These are phyloP conservation scores for Spongospora subterranea DNA, from an alignment of 208 protist genomes.

Conservation along the genomic window DNA sequence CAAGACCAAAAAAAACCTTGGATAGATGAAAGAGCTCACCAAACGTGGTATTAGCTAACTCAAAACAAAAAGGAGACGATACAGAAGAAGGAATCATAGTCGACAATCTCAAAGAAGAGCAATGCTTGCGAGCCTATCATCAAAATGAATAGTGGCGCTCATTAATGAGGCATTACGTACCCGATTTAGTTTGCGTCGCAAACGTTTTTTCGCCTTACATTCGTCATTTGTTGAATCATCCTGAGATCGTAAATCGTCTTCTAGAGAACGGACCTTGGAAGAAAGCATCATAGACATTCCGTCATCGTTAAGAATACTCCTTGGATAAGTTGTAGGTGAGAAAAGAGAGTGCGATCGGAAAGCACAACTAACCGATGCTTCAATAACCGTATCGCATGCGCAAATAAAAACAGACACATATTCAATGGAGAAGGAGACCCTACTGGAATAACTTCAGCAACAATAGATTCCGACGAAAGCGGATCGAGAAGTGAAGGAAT, in stretches of 20 bases:
- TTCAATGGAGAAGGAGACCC: not conserved
- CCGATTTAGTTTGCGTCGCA: conserved; percentile 26
- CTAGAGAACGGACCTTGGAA: not conserved
- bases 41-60: not conserved
- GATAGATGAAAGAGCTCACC: not conserved
- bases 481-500: not conserved
- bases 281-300: not conserved
- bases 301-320: not conserved
- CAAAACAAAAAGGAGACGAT: not conserved
- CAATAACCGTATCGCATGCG: not conserved
- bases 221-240: not conserved
- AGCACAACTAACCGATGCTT: not conserved
- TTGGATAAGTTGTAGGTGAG: not conserved
- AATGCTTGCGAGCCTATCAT: not conserved
- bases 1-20: not conserved
- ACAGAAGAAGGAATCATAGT: not conserved
- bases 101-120: not conserved
- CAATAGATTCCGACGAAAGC: not conserved
- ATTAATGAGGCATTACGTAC: not conserved
- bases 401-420: not conserved
- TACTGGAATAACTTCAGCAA: not conserved
- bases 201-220: not conserved
- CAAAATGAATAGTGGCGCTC: not conserved
- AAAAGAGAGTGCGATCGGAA: not conserved
- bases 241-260: not conserved